A percentile compares a stretch with the other conserved stretches of the same genome.
phyloP scores from a whole-genome alignment of 2,329 filamentous ascomycete genomes.

The Stachybotrys elegans region DNA sequence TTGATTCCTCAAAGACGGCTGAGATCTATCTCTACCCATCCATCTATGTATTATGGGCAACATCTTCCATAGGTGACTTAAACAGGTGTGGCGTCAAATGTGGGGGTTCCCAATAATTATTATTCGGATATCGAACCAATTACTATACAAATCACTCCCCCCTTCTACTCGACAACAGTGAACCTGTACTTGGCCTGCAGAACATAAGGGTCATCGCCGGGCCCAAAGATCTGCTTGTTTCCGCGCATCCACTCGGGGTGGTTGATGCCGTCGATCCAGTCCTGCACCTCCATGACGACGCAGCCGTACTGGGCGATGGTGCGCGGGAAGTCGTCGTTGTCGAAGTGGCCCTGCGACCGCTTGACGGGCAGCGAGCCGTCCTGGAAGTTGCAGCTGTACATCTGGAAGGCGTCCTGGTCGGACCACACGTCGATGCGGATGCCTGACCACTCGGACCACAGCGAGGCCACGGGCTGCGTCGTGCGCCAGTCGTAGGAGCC shows the following conservation, averaged over 20 bases:
- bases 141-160: no score
- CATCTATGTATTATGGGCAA: no score
- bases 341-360: constrained; percentile 60
- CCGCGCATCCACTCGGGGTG: constrained; percentile 78
- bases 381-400: constrained; percentile 78
- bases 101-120: no score
- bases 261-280: constrained; percentile 93
- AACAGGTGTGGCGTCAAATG: no score
- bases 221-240: constrained; percentile 54
- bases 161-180: constrained; percentile 28
- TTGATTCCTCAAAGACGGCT: no score
- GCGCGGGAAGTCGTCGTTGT: constrained; percentile 49
- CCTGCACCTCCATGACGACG: constrained; percentile 85
- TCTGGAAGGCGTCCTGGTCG: constrained; percentile 82
- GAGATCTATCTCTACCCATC: no score
- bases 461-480: constrained; percentile 54
- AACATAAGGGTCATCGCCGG: constrained; percentile 56
- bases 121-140: no score
- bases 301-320: constrained; percentile 75
- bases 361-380: constrained; percentile 69
- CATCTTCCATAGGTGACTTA: no score
- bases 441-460: constrained; percentile 72
- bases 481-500: constrained; percentile 60
- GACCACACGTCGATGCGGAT: constrained; percentile 78
- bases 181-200: constrained; percentile 59